phyloP scores from a whole-genome alignment of 768 basidiomycete species.

The Udeniomyces megalosporus region DNA sequence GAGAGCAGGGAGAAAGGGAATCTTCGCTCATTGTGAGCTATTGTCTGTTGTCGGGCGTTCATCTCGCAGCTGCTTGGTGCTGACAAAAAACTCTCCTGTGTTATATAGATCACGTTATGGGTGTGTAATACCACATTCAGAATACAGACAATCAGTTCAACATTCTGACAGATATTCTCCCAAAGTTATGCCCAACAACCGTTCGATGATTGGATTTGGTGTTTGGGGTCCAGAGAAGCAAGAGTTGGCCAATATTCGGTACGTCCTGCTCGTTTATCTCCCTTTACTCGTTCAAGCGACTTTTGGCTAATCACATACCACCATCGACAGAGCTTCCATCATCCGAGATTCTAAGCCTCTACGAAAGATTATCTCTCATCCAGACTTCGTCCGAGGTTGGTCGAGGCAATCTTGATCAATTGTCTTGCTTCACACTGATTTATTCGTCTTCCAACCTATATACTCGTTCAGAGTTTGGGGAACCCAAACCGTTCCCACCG shows the following conservation, averaged over 20 bases:
- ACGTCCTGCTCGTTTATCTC: slow-evolving; percentile 13
- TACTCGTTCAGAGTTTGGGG: slow-evolving; percentile 14
- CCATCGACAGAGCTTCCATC: neutral
- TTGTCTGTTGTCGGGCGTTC: neutral
- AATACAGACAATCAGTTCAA: too few species aligned
- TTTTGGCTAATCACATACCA: neutral
- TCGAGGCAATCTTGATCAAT: slow-evolving; percentile 11
- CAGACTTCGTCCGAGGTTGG: slow-evolving; percentile 43
- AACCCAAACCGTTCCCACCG: neutral
- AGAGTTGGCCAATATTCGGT: slow-evolving; percentile 64
- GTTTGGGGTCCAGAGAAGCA: slow-evolving; percentile 38
- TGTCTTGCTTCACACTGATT: too few species aligned
- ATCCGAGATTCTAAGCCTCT: slow-evolving; percentile 27
- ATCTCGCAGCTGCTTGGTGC: neutral
- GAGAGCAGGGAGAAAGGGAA: slow-evolving; percentile 73
- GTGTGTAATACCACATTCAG: neutral
- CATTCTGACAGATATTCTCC: neutral
- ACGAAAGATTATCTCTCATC: slow-evolving; percentile 47
- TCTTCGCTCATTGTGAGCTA: slow-evolving; percentile 42
- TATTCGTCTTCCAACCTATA: too few species aligned
- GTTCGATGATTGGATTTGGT: slow-evolving; percentile 55
- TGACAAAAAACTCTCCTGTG: too few species aligned
- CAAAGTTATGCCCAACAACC: slow-evolving; percentile 35
- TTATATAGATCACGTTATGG: slow-evolving; percentile 9
- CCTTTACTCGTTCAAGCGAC: too few species aligned